A percentile compares a stretch with the other conserved stretches of the same genome.
Evolutionary conservation across 2,329 filamentous ascomycete genomes (phyloP).

Genomic region (Apiospora malaysiana): DNA sequence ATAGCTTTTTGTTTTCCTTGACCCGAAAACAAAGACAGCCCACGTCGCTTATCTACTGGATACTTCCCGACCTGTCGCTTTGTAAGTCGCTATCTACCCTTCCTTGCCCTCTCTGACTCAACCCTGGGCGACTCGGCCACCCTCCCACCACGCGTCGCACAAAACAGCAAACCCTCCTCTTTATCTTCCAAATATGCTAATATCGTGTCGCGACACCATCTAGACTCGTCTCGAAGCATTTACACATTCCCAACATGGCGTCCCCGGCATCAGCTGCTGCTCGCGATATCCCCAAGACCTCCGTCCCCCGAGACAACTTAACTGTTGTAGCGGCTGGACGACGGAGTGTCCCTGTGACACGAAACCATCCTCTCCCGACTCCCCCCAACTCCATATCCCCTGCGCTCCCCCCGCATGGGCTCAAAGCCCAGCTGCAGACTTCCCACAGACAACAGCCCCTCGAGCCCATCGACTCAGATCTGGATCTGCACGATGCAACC

Average conservation of each 20-base stretch:
- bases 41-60: slow-evolving; percentile 22
- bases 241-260: slow-evolving; percentile 62
- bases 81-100: slow-evolving; percentile 41
- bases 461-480: slow-evolving; percentile 80
- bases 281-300: slow-evolving; percentile 70
- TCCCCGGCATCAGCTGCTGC: slow-evolving; percentile 66
- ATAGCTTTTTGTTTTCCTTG: slow-evolving; percentile 38
- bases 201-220: slow-evolving; percentile 35
- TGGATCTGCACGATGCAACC: slow-evolving; percentile 78
- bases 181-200: slow-evolving; percentile 34
- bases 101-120: slow-evolving; percentile 24
- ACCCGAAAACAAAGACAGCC: slow-evolving; percentile 33
- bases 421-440: slow-evolving; percentile 70
- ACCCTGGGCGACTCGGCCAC: slow-evolving; percentile 19
- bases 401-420: slow-evolving; percentile 79
- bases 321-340: slow-evolving; percentile 69
- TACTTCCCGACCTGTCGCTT: slow-evolving; percentile 41
- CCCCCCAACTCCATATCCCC: slow-evolving; percentile 96
- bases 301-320: slow-evolving; percentile 71
- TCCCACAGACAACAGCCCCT: slow-evolving; percentile 47
- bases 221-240: slow-evolving; percentile 54
- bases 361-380: slow-evolving; percentile 75
- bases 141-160: slow-evolving; percentile 31
- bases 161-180: slow-evolving; percentile 13
- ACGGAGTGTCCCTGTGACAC: slow-evolving; percentile 68